Evolutionary conservation across 495 filamentous ascomycete species (phyloP), one percentile per base, ranked within the genome.

Genomic region (Lindgomyces ingoldianus): DNA sequence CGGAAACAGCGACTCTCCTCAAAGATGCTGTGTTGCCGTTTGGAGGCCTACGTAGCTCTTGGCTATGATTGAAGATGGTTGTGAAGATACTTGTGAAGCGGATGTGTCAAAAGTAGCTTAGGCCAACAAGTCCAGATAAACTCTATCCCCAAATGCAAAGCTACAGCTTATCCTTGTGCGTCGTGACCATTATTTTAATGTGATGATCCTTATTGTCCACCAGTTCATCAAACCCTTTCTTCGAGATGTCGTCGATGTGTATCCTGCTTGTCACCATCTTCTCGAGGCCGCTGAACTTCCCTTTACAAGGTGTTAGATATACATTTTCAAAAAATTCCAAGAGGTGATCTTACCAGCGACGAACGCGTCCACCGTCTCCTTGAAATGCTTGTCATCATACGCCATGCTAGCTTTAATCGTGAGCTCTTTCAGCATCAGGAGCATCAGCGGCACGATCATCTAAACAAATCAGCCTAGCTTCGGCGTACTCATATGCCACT

Each of bases 241-340:
- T 50, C 6, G 33, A 25, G 27, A 72, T 59, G 48, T 74, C 71
- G 14, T 74, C 71, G 24, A 74, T 53, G n/a, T 62, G 51, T 12
- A 74, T 72, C 21, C 69, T 56, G 26, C 69, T 67, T n/a, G 71
- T 74, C 1, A 74, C 65, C 71, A 74, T 74, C n/a, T 59, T 64
- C 53, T 72, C 71, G 8, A 63, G 59, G 27, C 70, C 72, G 27
- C 67, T 62, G 65, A 67, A 74, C 41, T 66, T 71, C 16, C 72
- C 72, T 74, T 25, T 1, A 41, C 16, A 11, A 19, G n/a, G 6
- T 14, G 33, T 6, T 52, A 2, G 60, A 45, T 11, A 30, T 44
- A 45, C 22, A 51, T 26, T 19, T 52, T 36, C 11, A 9, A 48
- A 0, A 25, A 14, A 52, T 12, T 61, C n/a, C 33, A 41, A 10